Percentiles rank a stretch among this genome's conserved stretches.
Evolutionary conservation across 306 rosid species (phyloP).

Genomic region (Hippophae rhamnoides): DNA sequence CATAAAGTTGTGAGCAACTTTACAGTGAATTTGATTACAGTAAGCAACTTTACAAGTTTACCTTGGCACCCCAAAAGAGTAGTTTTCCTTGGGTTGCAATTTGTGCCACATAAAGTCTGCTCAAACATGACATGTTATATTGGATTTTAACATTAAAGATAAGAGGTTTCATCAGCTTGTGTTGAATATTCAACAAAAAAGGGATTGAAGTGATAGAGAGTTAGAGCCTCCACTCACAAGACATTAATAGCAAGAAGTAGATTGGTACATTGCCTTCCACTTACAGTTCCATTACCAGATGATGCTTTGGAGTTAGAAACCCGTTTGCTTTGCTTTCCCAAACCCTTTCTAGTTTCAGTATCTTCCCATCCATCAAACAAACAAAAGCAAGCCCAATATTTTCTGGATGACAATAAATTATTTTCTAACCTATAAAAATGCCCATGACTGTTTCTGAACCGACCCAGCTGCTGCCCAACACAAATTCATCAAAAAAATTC

Average conservation of each 20-base stretch:
- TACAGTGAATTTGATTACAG: constrained; percentile 5
- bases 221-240: constrained; percentile 43
- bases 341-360: constrained; percentile 16
- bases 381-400: constrained; percentile 37
- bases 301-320: constrained; percentile 32
- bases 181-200: background rate
- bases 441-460: constrained; percentile 25
- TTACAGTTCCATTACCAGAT: constrained; percentile 27
- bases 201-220: background rate
- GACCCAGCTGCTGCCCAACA: constrained; percentile 37
- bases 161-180: background rate
- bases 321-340: constrained; percentile 23
- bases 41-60: constrained; percentile 17
- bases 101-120: constrained; percentile 62
- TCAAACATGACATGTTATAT: background rate
- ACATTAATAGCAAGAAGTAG: constrained; percentile 71
- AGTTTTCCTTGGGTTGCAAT: constrained; percentile 62
- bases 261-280: constrained; percentile 59
- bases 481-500: constrained; percentile 5
- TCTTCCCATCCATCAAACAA: constrained; percentile 49
- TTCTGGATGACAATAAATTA: constrained; percentile 28
- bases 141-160: constrained; percentile 12
- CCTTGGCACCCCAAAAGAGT: constrained; percentile 90
- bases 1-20: background rate
- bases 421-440: constrained; percentile 7